These are phyloP conservation scores for Aspergillus phoenicis DNA, from an alignment of 2,329 filamentous ascomycete species.

Conservation along the genomic window DNA sequence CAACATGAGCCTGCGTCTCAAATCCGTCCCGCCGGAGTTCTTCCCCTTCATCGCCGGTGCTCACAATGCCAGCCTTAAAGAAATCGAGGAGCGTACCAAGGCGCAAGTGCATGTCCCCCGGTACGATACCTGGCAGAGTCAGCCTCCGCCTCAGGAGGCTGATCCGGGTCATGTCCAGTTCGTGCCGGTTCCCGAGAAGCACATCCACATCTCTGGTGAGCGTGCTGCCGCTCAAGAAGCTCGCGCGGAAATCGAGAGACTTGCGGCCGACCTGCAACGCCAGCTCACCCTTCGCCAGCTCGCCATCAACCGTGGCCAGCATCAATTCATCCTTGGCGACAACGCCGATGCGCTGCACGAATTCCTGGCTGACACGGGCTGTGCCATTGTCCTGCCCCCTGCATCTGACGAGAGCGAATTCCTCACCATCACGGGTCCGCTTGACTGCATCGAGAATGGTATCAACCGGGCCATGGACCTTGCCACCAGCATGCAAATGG, in stretches of 20 bases:
- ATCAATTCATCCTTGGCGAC: slow-evolving; percentile 93
- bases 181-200: slow-evolving; percentile 68
- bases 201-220: slow-evolving; percentile 85
- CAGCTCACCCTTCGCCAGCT: slow-evolving; percentile 77
- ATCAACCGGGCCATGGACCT: slow-evolving; percentile 85
- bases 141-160: slow-evolving; percentile 66
- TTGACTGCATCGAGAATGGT: slow-evolving; percentile 71
- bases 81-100: slow-evolving; percentile 72
- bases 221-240: slow-evolving; percentile 78
- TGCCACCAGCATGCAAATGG: slow-evolving; percentile 82
- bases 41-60: slow-evolving; percentile 92
- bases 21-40: slow-evolving; percentile 84
- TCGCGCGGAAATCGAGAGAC: slow-evolving; percentile 76
- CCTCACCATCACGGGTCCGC: slow-evolving; percentile 80
- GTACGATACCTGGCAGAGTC: slow-evolving; percentile 71
- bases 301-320: slow-evolving; percentile 79
- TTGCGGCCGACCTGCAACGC: slow-evolving; percentile 72
- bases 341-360: slow-evolving; percentile 77
- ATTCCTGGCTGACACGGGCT: slow-evolving; percentile 89
- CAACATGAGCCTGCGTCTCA: slow-evolving; percentile 78
- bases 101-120: slow-evolving; percentile 81
- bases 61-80: slow-evolving; percentile 67
- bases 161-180: slow-evolving; percentile 70
- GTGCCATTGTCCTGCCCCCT: slow-evolving; percentile 79
- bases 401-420: slow-evolving; percentile 76